Evolutionary conservation across 805 yeast genomes (phyloP).

Genomic region (Vanderwaltozyma tropicalis): DNA sequence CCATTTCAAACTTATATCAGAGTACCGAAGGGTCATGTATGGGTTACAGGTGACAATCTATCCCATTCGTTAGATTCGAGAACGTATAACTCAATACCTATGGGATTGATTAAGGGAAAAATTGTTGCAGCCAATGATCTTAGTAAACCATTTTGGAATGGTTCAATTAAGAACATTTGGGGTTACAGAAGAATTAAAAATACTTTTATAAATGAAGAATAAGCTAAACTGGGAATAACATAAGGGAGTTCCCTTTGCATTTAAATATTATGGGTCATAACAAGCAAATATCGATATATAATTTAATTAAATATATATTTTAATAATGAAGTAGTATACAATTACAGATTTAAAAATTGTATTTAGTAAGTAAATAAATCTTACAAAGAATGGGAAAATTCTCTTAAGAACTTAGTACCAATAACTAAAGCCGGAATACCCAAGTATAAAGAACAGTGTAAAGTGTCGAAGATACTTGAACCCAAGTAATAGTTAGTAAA

Average conservation of each 20-base stretch:
- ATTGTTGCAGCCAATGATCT: conserved; percentile 61
- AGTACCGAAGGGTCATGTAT: conserved; percentile 90
- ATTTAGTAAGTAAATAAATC: no score
- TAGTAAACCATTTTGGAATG: conserved; percentile 35
- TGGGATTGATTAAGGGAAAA: conserved; percentile 82
- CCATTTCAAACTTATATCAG: conserved; percentile 42
- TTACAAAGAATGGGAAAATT: conserved; percentile 16
- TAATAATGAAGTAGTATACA: no score
- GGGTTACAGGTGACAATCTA: conserved; percentile 95
- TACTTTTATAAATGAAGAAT: conserved; percentile 33
- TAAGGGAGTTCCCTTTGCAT: no score
- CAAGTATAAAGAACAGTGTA: conserved; percentile 28
- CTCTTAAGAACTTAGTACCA: conserved; percentile 59
- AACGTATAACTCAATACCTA: conserved; percentile 79
- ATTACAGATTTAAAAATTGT: no score
- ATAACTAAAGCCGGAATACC: conserved; percentile 45
- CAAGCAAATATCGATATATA: no score
- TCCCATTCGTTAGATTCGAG: conserved; percentile 83
- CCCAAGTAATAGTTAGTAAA: conserved; percentile 26
- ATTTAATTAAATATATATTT: no score
- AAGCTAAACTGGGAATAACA: no score
- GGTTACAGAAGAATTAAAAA: conserved; percentile 49
- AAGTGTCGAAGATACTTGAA: conserved; percentile 24
- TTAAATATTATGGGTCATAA: no score
- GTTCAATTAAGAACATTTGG: conserved; percentile 32